Base-by-base conservation (phyloP, 331 rosid genomes). In the Phaseolus coccineus region DNA sequence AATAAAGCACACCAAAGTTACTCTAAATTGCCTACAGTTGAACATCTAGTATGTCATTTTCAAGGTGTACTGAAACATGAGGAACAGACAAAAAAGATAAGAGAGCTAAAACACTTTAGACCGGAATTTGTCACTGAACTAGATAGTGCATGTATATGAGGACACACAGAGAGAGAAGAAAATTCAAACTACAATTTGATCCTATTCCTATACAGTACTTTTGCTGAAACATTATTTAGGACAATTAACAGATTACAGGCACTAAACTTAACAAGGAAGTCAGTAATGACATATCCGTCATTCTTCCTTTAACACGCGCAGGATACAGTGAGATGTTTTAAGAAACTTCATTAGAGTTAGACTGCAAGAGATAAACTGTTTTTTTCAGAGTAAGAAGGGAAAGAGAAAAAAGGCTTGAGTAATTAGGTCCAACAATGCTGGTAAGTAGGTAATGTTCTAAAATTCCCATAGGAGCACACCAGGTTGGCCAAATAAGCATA, bases 1-100 rank as follows among this genome's bases (percentile, higher is more conserved):
- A 71, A 77, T 2, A 76, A 64, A 72, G 68, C 30, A 25, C 39
- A 35, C 51, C 77, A 51, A 76, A 66, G 59, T 67, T 77, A 51
- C 71, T 73, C 68, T 61, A 83, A 72, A 35, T 81, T 71, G 56
- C 37, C 72, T 66, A 31, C 9, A 64, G 53, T 37, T 56, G 62
- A 68, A 67, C 30, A 78, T 44, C 47, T 51, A 69, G 81, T 53
- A 31, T 25, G 71, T 75, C 82, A 35, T 75, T 80, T 74, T 74
- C 71, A 33, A 27, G 22, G 25, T 64, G 76, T 71, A 31, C 51
- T 52, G 28, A n/a, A 61, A 68, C 66, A 70, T 25, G n/a, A 46
- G 46, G 65, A 77, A 73, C 74, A 62, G 79, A 69, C 78, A 74
- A 7, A 69, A 74, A 69, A 37, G 66, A 58, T 28, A 25, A 67